Percentiles rank a stretch among this genome's conserved stretches.
These are phyloP conservation scores for Solanum etuberosum DNA, from an alignment of 257 asterid genomes.

Conservation along the genomic window DNA sequence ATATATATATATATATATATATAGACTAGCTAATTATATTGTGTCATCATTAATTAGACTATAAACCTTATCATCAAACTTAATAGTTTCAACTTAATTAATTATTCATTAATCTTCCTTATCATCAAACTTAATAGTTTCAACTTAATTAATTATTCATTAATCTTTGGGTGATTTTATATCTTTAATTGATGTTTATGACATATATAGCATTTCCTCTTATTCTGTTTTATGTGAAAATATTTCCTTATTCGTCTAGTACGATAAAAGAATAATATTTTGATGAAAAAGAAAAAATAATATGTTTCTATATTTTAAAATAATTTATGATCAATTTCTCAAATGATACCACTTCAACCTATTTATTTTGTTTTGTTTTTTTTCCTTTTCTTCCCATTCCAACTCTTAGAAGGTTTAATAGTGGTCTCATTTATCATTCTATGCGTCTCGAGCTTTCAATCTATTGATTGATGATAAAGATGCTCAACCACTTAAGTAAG, in stretches of 20 bases:
- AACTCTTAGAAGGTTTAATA: background rate
- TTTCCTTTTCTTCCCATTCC: background rate
- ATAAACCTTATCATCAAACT: background rate
- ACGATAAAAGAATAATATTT: no score
- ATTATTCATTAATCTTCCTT: background rate
- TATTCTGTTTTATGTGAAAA: no score
- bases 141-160: background rate
- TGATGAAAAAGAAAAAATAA: background rate
- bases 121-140: background rate
- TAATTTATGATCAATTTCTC: background rate
- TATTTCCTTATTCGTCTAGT: no score
- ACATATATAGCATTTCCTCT: background rate
- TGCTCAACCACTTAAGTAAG: background rate
- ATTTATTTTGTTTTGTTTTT: no score
- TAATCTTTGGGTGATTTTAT: no score
- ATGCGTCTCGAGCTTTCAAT: background rate
- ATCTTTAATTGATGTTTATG: background rate
- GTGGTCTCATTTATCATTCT: background rate
- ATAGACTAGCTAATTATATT: background rate
- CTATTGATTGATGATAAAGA: background rate
- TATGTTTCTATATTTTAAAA: background rate
- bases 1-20: background rate
- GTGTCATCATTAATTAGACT: background rate
- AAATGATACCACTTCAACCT: background rate
- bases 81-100: background rate